Base-by-base conservation (phyloP, 805 yeast genomes). In the Debaryomyces castellii region DNA sequence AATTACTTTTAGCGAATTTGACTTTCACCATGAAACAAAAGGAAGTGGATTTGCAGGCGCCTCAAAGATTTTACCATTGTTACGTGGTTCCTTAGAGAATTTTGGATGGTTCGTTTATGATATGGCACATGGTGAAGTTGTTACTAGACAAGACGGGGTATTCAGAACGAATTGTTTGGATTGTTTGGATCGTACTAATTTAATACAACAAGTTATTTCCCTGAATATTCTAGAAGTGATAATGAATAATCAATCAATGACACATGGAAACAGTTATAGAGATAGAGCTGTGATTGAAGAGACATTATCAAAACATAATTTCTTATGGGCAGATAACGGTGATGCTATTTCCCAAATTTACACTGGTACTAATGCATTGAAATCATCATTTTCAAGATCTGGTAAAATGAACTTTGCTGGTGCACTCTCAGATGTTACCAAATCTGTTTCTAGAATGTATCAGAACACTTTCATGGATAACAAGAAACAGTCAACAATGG, bases 391-490 rank as follows among this genome's bases (percentile, higher is more conserved):
- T 59, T 88, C 98, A 1, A 79, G 99, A 60, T 84, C 88, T 23
- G 99, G 99, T 20, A 92, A 91, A 58, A 90, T 91, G 97, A 89
- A 92, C 37, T 69, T 94, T 44, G 98, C 98, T 0, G 97, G 98
- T 28, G 97, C 97, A 0, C 67, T 94, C n/a, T 87, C 96, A 0
- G 99, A 94, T 67, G 97, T 95, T 3, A 90, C 98, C 1, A 94
- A 94, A 66, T 89, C 97, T 0, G 96, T 94, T 7, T 85, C 96
- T 35, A 77, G 99, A 65, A 83, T 94, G 81, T 94, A 94, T 63
- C 92, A 94, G 62, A 94, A 94, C 67, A 92, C 95, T 51, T 94
- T 94, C 66, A 91, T 89, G 57, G 99, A 94, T 66, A 87, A 87
- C 55, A 84, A 83, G 36, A 87, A 90, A 50, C 99, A 94, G 61